Conservation (phyloP, 1,139 yeast genomes). For the Blastobotrys indianensis region DNA sequence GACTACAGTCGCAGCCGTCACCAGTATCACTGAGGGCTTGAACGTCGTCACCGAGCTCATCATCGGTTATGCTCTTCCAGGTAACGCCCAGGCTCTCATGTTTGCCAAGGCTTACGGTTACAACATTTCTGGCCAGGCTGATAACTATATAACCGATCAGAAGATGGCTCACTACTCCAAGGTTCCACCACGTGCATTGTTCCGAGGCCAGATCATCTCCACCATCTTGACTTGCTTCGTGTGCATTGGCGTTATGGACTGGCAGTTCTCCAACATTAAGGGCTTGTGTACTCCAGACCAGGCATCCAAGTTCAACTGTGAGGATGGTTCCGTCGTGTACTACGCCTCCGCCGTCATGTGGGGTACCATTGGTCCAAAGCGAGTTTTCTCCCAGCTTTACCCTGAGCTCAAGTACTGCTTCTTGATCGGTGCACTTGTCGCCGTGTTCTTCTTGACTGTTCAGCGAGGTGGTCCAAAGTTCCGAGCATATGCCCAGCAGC, state of each 20-base stretch:
- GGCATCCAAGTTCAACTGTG: slow-evolving; percentile 30
- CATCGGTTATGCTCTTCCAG: no score
- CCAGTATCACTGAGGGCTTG: no score
- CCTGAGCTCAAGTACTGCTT: slow-evolving; percentile 44
- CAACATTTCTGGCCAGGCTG: slow-evolving; percentile 56
- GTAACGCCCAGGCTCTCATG: no score
- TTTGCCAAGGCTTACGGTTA: slow-evolving; percentile 54
- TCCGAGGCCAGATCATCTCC: slow-evolving; percentile 50
- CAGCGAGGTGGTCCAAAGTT: no score
- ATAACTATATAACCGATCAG: slow-evolving; percentile 48
- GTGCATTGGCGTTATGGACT: no score
- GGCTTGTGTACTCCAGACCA: slow-evolving; percentile 41
- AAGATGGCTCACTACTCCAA: slow-evolving; percentile 54
- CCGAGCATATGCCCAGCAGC: no score
- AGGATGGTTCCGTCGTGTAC: slow-evolving; percentile 40
- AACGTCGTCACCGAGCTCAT: no score
- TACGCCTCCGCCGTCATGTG: slow-evolving; percentile 53
- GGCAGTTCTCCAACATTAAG: no score
- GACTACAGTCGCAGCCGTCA: no score
- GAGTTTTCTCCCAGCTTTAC: slow-evolving; percentile 46
- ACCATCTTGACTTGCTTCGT: slow-evolving; percentile 36
- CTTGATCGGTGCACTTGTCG: slow-evolving; percentile 34
- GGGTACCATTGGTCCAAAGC: slow-evolving; percentile 65
- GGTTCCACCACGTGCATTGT: slow-evolving; percentile 54
- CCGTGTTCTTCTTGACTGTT: no score